Evolutionary conservation across 2,329 filamentous ascomycete genomes (phyloP), one percentile per base, ranked within the genome.

Genomic region (Tricladium varicosporioides): DNA sequence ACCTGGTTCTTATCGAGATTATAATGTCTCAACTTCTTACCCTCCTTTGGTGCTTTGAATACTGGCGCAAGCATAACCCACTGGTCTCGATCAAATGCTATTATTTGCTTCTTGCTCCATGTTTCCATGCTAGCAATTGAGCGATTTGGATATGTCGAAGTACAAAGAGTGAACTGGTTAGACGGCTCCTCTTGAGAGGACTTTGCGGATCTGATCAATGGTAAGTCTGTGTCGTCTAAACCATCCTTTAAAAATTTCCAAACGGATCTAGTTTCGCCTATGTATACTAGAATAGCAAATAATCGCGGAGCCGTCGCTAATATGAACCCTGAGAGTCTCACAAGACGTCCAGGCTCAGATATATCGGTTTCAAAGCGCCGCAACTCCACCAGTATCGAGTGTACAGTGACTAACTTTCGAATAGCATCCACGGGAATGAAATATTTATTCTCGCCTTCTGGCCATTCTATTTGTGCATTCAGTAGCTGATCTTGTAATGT

Each of bases 361-460:
- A 36, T 8, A 8, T 36, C 32, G 13, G 13, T 36, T 11, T 40
- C 11, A 27, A 27, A 7, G 15, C 2, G 48, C 27, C 13, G 19
- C 31, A 51, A 13, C 18, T 56, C 42, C 9, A n/a, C 18, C n/a
- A 16, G 19, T 11, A 54, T 48, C 15, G 51, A 8, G 8, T 54
- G 44, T 5, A 32, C 5, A 2, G 22, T 50, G 19, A 50, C 2
- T 3, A 53, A 42, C 5, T 10, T 11, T 46, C 22, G n/a, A 8
- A 46, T 15, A 18, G 10, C 22, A 53, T 47, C 27, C n/a, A 11
- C 27, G 42, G 51, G 51, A 3, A 53, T 47, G 9, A 53, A 53
- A 14, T 40, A 53, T 33, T 32, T 18, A 22, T 53, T 43, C 15
- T 16, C 27, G n/a, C 15, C 14, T 19, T 27, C 16, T 2, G 51